Percentiles rank a stretch among this genome's conserved stretches.
phyloP scores from a whole-genome alignment of 2,329 filamentous ascomycete genomes.

The Botrytis cinerea region DNA sequence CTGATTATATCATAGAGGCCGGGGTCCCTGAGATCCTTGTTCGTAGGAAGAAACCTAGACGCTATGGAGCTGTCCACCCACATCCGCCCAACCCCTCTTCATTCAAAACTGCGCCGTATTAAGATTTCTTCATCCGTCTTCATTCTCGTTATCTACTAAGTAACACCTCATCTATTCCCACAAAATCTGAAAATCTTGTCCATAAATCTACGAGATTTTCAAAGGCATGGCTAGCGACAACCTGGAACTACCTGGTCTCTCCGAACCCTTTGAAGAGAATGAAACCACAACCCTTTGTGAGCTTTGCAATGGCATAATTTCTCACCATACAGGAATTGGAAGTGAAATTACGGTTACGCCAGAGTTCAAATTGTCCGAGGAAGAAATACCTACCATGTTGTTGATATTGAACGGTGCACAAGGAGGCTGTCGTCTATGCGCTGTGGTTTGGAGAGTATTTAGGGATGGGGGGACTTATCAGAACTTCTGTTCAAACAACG shows the following conservation, averaged over 20 bases:
- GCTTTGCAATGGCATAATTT: background rate
- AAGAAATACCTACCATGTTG: background rate
- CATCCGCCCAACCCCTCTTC: background rate
- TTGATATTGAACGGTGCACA: background rate
- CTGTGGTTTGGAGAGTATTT: background rate
- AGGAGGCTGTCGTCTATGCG: constrained; percentile 5
- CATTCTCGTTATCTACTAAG: background rate
- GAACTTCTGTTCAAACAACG: background rate
- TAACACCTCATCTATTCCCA: background rate
- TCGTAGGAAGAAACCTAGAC: background rate
- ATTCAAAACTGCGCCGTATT: background rate
- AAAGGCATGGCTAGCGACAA: background rate
- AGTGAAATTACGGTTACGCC: background rate
- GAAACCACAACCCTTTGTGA: background rate
- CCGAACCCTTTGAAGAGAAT: background rate
- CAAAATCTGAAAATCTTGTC: background rate
- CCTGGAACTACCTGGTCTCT: background rate
- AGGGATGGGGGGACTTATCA: background rate
- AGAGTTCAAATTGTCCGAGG: background rate
- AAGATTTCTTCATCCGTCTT: fast-evolving
- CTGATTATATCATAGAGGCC: background rate
- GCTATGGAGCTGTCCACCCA: background rate
- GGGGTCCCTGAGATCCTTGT: too few relatives aligned
- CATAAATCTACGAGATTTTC: background rate
- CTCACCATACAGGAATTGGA: background rate